phyloP scores from a whole-genome alignment of 2,329 filamentous ascomycete species.

The Curvularia sp. region DNA sequence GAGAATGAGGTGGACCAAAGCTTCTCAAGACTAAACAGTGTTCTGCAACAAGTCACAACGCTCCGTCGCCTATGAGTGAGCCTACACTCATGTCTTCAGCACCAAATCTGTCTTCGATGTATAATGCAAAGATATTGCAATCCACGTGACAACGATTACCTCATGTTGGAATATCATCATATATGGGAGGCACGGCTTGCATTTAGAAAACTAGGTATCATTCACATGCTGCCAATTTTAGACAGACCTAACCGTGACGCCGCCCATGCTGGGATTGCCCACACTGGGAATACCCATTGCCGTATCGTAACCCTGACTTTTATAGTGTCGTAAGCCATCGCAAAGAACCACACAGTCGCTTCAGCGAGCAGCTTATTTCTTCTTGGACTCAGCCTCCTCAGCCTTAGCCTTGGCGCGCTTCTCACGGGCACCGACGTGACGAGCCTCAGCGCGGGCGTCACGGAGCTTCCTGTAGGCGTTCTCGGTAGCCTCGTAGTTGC shows the following conservation, averaged over 20 bases:
- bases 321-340: constrained; percentile 40
- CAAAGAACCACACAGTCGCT: constrained; percentile 31
- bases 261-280: constrained; percentile 45
- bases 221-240: constrained; percentile 44
- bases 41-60: not conserved
- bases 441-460: constrained; percentile 80
- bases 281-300: constrained; percentile 44
- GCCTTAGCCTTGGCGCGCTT: constrained; percentile 91
- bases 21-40: not conserved
- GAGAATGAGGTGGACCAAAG: not conserved
- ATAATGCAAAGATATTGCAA: not conserved
- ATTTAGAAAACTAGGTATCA: constrained; percentile 50
- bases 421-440: constrained; percentile 82
- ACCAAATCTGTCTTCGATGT: not conserved
- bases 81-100: not conserved
- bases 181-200: constrained; percentile 37
- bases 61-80: not conserved
- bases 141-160: not conserved
- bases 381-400: constrained; percentile 76
- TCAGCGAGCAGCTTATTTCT: constrained; percentile 70
- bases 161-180: not conserved
- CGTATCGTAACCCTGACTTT: constrained; percentile 43
- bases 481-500: constrained; percentile 73
- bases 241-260: constrained; percentile 49
- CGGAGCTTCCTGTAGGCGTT: constrained; percentile 88